These are phyloP conservation scores for Lentinus tigrinus DNA, from an alignment of 768 basidiomycete species.

Conservation along the genomic window DNA sequence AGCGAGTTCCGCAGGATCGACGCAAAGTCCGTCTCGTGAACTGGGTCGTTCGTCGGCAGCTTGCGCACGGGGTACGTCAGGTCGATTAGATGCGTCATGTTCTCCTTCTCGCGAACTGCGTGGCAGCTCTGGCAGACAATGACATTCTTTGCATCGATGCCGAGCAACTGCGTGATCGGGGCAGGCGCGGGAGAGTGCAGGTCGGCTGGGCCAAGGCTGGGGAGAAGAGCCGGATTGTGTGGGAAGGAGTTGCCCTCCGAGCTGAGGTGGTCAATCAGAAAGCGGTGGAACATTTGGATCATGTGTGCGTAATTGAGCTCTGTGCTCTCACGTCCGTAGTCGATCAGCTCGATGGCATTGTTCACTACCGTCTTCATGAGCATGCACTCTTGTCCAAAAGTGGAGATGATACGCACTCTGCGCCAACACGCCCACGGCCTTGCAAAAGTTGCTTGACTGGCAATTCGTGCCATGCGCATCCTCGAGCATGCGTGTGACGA, in stretches of 20 bases:
- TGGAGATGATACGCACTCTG: conserved; percentile 53
- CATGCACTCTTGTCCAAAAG: background rate
- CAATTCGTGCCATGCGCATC: conserved; percentile 94
- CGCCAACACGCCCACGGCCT: conserved; percentile 84
- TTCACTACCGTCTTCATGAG: conserved; percentile 39
- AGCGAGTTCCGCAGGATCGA: conserved; percentile 74
- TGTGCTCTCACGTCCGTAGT: conserved; percentile 76
- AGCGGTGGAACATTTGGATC: conserved; percentile 95
- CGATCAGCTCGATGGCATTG: conserved; percentile 85
- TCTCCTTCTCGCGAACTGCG: conserved; percentile 67
- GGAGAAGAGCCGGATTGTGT: conserved; percentile 52
- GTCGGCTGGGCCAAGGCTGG: conserved; percentile 21
- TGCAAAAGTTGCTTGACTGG: conserved; percentile 96
- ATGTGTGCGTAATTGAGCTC: conserved; percentile 80
- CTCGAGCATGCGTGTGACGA: conserved; percentile 92
- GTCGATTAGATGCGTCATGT: conserved; percentile 82
- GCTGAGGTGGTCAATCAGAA: conserved; percentile 82
- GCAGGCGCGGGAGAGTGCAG: conserved; percentile 46
- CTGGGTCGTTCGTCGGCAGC: conserved; percentile 37
- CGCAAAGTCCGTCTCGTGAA: conserved; percentile 51
- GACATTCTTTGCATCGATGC: conserved; percentile 74
- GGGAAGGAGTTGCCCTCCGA: conserved; percentile 68
- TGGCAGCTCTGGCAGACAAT: conserved; percentile 78
- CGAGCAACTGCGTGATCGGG: conserved; percentile 83
- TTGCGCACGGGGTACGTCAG: conserved; percentile 77